Base-by-base conservation (phyloP, 1,284 basidiomycete species). In the Takashimella koratensis region DNA sequence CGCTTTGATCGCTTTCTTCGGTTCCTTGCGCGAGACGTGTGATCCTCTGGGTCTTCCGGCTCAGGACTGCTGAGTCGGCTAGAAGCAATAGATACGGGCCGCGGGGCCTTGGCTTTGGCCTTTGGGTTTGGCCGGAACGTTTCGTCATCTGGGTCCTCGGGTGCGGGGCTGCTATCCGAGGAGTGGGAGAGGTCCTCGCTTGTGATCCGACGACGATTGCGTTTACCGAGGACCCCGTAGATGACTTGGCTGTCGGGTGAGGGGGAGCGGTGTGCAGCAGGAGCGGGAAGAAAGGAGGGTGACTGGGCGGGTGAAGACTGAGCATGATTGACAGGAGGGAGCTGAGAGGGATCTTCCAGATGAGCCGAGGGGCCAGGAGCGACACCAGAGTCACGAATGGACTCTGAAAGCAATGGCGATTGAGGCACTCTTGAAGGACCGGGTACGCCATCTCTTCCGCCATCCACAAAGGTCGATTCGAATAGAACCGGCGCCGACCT, bases 31-130 rank as follows among this genome's bases (percentile, higher is more conserved):
- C 42, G 51, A 45, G 53, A 61, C 1, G 66, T 61, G 23, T 54
- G 36, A 46, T 67, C 66, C 10, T 62, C 54, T 10, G 56, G 47
- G 24, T 65, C 66, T 12, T 57, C 53, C 2, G 56, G 47, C 2
- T 39, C 53, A 0, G 59, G 51, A 22, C 59, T 57, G 43, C 60
- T 65, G n/a, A n/a, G n/a, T n/a, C n/a, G n/a, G 16, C 30, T 36
- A 36, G 10, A 8, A 16, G 30, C 30, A 8, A 16, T 36, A 8
- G 30, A 36, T 16, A 36, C 8, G 10, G 30, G 30, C 16, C 16
- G 8, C 30, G 8, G 8, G 16, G 10, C 16, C 30, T 36, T 36
- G 16, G 8, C 16, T 16, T 36, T 36, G 10, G 10, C 30, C 30
- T 36, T 36, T 8, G 16, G 16, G 16, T 36, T 36, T 5, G 44